Evolutionary conservation across 179 eudicot species (phyloP).

Genomic region (Amaranthus tricolor): DNA sequence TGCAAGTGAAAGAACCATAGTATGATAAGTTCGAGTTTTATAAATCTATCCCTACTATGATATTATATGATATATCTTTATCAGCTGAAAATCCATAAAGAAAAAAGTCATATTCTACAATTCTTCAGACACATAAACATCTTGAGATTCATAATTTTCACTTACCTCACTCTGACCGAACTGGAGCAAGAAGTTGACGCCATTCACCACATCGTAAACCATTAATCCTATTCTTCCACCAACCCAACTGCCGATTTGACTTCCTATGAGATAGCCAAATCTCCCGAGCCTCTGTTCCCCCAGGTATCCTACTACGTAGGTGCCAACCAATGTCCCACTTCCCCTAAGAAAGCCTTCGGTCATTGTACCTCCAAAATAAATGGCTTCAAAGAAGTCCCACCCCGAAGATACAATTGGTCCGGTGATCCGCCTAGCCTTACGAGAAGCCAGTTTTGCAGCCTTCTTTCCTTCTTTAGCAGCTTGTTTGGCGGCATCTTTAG

Average conservation of each 20-base stretch:
- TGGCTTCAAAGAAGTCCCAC: slow-evolving; percentile 96
- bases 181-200: slow-evolving; percentile 54
- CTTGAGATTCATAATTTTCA: slow-evolving; percentile 24
- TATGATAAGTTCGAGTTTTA: background rate
- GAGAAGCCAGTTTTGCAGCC: slow-evolving; percentile 84
- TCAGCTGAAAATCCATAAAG: background rate
- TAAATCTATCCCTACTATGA: background rate
- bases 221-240: slow-evolving; percentile 90
- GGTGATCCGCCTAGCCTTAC: slow-evolving; percentile 68
- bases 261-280: slow-evolving; percentile 83
- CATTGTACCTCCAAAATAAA: slow-evolving; percentile 76
- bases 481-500: slow-evolving; percentile 64
- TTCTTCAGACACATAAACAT: slow-evolving; percentile 14
- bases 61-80: background rate
- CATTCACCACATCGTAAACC: slow-evolving; percentile 82
- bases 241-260: slow-evolving; percentile 91
- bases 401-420: slow-evolving; percentile 89
- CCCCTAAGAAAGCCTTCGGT: slow-evolving; percentile 83
- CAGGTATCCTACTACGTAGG: slow-evolving; percentile 57
- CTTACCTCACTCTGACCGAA: slow-evolving; percentile 34
- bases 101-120: background rate
- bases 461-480: slow-evolving; percentile 84
- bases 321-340: slow-evolving; percentile 74
- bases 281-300: slow-evolving; percentile 86
- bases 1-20: background rate